Evolutionary conservation across 257 asterid genomes (phyloP), one percentile per base, ranked within the genome.

Genomic region (Capsicum baccatum): DNA sequence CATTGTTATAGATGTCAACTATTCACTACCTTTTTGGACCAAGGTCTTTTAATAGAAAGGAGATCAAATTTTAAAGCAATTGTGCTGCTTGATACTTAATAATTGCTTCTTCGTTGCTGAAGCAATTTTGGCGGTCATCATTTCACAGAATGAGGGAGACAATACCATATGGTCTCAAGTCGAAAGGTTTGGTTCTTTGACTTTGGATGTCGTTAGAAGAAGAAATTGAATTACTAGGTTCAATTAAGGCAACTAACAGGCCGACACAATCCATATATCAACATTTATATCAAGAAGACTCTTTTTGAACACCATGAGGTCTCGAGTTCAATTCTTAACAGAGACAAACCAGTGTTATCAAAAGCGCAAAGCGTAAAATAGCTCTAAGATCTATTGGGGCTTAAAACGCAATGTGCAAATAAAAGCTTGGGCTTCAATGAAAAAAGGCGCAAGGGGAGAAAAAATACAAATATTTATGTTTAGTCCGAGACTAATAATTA

Each of bases 151-250:
- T 48, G 44, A 50, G 44, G 60, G 60, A 15, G 21, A 21, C 11
- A 21, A 48, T 50, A 74, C 80, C 62, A 50, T 74, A 52, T 12
- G 80, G 6, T 50, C 62, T 47, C 80, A 74, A 12, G 62, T 21
- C 13, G 6, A 74, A 10, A 10, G 59, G 60, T 74, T 50, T 52
- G 80, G 35, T 21, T 50, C 21, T 8, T 19, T 11, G n/a, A 50
- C 80, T 44, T 4, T 74, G 42, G 19, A 50, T 50, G 60, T 50
- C 21, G 6, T 14, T 50, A 74, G 80, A 50, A 74, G 1, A 3
- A 50, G 62, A 74, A 74, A 21, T 74, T 50, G 37, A 6, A 74
- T 21, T 19, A 21, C 1, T 13, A 48, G 44, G 37, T 50, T 50
- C 39, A 74, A 15, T 19, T 19, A 54, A 74, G 50, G 60, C 17